Evolutionary conservation across 176 grass and related monocot genomes (phyloP), one percentile per base, ranked within the genome.

Genomic region (Tuctoria greenei): DNA sequence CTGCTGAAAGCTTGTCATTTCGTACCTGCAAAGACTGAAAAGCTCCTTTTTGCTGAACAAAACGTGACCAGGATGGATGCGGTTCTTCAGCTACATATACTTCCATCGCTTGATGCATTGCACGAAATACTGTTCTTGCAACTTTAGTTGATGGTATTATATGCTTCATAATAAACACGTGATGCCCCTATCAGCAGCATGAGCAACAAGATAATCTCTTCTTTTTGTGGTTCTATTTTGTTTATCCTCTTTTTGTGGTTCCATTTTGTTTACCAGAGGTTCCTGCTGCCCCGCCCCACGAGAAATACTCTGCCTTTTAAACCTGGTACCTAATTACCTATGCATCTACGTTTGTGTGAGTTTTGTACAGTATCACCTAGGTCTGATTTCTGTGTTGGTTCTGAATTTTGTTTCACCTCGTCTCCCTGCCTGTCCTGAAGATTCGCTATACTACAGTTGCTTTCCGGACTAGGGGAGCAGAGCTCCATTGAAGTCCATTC

Each of bases 1-100:
- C 3, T n/a, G 46, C 27, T 5, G 51, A 60, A 46, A 49, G 24
- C n/a, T 24, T 62, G 44, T 21, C 6, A 14, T 26, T 78, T 34
- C 67, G 61, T 61, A 61, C 37, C 64, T 55, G 54, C 63, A 78
- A 77, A 66, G 38, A 57, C 56, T 45, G 46, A 47, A 64, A 47
- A 39, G 55, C 18, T 75, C 61, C 18, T 70, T 37, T 67, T 69
- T 4, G 27, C 43, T 63, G 37, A 57, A 57, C 20, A 50, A 65
- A n/a, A 23, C 10, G 13, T 25, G 23, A 4, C 10, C 21, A 24
- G 21, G 21, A 12, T 54, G 21, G 21, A 25, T 23, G n/a, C 21
- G n/a, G 21, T 57, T 57, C 5, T 25, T 37, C 28, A 69, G 60
- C 38, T 20, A 8, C 11, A 13, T 31, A 31, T 77, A 13, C 34